Percentiles rank a stretch among this genome's conserved stretches.
These are phyloP conservation scores for Triticum turgidum DNA, from an alignment of 176 grass and related monocot species.

Conservation along the genomic window DNA sequence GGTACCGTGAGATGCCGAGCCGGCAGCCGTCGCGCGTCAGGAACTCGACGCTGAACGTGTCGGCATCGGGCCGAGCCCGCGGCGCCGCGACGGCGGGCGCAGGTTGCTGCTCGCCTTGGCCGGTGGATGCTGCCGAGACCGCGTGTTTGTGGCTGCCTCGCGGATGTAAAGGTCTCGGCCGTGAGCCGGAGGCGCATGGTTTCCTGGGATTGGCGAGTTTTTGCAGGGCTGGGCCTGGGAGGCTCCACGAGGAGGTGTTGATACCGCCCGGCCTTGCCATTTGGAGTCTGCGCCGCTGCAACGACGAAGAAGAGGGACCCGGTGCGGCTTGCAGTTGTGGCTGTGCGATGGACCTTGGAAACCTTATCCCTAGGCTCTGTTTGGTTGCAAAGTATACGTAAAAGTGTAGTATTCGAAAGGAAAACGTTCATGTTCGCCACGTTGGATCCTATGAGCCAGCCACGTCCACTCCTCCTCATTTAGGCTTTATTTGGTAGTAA, in stretches of 20 bases:
- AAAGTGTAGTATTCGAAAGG: too few relatives aligned
- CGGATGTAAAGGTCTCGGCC: not conserved
- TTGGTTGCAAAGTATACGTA: too few relatives aligned
- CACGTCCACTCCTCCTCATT: too few relatives aligned
- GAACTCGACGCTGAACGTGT: conserved; percentile 46
- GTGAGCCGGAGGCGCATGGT: not conserved
- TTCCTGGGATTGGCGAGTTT: not conserved
- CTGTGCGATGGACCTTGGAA: conserved; percentile 5
- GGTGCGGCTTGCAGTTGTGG: not conserved
- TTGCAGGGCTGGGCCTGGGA: conserved; percentile 29
- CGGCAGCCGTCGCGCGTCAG: conserved; percentile 66
- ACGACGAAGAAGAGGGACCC: not conserved
- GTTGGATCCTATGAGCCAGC: too few relatives aligned
- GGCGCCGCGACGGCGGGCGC: not conserved
- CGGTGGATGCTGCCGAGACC: conserved; percentile 20
- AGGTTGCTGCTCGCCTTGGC: conserved; percentile 35
- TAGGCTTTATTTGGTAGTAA: too few relatives aligned
- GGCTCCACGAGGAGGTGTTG: conserved; percentile 20
- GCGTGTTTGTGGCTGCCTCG: not conserved
- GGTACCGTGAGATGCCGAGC: conserved; percentile 83
- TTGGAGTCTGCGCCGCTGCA: not conserved
- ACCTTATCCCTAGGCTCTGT: conserved; percentile 30
- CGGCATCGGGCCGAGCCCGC: not conserved
- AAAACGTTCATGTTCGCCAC: too few relatives aligned
- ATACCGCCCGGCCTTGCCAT: conserved; percentile 35